These are phyloP conservation scores for Carpinus viminea DNA, from an alignment of 306 rosid species.

Conservation along the genomic window DNA sequence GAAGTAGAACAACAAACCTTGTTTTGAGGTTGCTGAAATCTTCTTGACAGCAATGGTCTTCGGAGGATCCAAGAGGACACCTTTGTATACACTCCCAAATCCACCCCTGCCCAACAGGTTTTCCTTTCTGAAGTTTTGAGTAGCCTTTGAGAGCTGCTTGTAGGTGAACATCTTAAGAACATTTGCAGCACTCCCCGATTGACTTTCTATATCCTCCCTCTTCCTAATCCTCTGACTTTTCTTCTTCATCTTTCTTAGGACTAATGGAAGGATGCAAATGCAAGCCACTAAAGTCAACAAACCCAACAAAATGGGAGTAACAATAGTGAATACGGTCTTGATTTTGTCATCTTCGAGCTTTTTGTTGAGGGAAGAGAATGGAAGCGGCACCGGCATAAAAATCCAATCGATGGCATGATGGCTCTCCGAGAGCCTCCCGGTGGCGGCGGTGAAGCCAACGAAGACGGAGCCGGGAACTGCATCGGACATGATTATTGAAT, in stretches of 20 bases:
- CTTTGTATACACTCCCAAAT: slow-evolving; percentile 63
- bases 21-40: slow-evolving; percentile 52
- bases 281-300: slow-evolving; percentile 9
- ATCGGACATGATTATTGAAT: slow-evolving; percentile 33
- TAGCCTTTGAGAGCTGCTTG: slow-evolving; percentile 48
- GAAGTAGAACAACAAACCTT: slow-evolving; percentile 44
- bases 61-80: slow-evolving; percentile 29
- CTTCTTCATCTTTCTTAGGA: slow-evolving; percentile 33
- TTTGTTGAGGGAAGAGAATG: slow-evolving; percentile 17
- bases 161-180: slow-evolving; percentile 44
- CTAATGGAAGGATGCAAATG: slow-evolving; percentile 23
- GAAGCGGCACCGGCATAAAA: slow-evolving; percentile 52
- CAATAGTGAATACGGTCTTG: slow-evolving; percentile 28
- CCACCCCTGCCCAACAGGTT: slow-evolving; percentile 55
- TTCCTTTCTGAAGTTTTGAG: slow-evolving; percentile 44
- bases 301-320: slow-evolving; percentile 27
- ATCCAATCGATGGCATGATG: slow-evolving; percentile 51
- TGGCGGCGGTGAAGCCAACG: slow-evolving; percentile 63
- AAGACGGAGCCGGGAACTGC: slow-evolving; percentile 42
- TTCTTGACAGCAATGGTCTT: slow-evolving; percentile 52
- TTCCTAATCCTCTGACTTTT: slow-evolving; percentile 17
- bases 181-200: slow-evolving; percentile 39
- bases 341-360: slow-evolving; percentile 1
- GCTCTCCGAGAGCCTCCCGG: slow-evolving; percentile 39
- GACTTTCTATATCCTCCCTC: slow-evolving; percentile 38